These are phyloP conservation scores for Ceratocystis colombiana DNA, from an alignment of 2,329 filamentous ascomycete species.

Conservation along the genomic window DNA sequence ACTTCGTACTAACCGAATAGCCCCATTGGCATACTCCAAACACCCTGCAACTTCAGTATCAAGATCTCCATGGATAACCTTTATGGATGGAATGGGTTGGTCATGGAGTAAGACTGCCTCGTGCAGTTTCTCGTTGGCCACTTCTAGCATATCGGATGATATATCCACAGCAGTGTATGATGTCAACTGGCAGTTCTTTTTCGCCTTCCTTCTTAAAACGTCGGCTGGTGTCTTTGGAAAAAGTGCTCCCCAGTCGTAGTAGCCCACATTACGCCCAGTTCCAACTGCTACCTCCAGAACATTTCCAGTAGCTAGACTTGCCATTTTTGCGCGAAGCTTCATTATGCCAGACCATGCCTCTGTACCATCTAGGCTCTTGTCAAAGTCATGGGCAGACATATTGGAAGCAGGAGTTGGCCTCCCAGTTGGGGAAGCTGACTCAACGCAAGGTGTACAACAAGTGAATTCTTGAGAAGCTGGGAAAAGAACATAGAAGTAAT, in stretches of 20 bases:
- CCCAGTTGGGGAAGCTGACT: constrained; percentile 14
- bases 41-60: constrained; percentile 25
- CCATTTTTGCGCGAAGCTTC: constrained; percentile 41
- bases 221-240: constrained; percentile 27
- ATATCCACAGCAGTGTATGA: constrained; percentile 55
- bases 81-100: constrained; percentile 35
- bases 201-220: background rate
- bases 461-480: background rate
- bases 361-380: constrained; percentile 46
- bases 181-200: constrained; percentile 31
- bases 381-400: constrained; percentile 43
- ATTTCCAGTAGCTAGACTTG: constrained; percentile 41
- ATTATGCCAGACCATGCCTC: constrained; percentile 50
- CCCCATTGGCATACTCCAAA: constrained; percentile 34
- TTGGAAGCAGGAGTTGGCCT: constrained; percentile 21
- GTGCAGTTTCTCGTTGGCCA: constrained; percentile 45
- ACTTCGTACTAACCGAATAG: constrained; percentile 41
- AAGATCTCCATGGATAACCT: constrained; percentile 28
- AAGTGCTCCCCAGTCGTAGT: constrained; percentile 47
- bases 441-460: background rate
- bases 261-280: constrained; percentile 51
- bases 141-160: constrained; percentile 49
- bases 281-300: constrained; percentile 55
- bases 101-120: constrained; percentile 35
- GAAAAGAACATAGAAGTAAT: constrained; percentile 20